Conservation (phyloP, 1,284 basidiomycete genomes). For the Pyrrhoderma noxium region DNA sequence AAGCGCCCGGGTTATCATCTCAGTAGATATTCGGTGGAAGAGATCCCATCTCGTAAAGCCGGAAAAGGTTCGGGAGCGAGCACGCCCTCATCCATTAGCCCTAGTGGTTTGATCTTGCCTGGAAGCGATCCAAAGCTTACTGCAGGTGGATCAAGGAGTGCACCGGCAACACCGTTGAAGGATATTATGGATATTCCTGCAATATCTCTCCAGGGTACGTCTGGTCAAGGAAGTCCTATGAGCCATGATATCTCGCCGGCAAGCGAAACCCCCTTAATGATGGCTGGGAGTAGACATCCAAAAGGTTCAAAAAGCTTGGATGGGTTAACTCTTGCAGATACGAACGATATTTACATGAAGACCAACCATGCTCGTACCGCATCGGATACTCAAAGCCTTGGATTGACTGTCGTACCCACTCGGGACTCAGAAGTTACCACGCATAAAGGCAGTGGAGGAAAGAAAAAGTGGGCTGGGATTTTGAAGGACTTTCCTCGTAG, state of each 20-base stretch:
- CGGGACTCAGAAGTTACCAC: conserved; percentile 14
- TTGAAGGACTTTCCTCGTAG: conserved; percentile 29
- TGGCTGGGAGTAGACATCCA: background rate
- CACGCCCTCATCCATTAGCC: no score
- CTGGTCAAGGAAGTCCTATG: background rate
- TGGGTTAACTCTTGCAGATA: background rate
- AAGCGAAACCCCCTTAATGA: background rate
- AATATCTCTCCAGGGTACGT: background rate
- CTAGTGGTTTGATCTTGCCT: no score
- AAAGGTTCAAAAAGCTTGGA: conserved; percentile 14
- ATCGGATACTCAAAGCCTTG: background rate
- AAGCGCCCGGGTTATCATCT: conserved; percentile 63
- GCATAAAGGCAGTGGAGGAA: conserved; percentile 11
- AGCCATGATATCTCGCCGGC: background rate
- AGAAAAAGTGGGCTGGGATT: conserved; percentile 28
- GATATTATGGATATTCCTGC: background rate
- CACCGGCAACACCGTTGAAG: conserved; percentile 7
- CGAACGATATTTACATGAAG: background rate
- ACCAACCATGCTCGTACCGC: background rate
- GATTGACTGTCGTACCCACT: conserved; percentile 4
- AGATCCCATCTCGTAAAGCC: conserved; percentile 1
- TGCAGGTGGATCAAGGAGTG: background rate
- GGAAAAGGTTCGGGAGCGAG: no score
- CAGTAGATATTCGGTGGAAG: conserved; percentile 31
- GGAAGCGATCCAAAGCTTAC: no score